Conservation (phyloP, 2,329 filamentous ascomycete genomes). For the Colletotrichum tamarilloi region DNA sequence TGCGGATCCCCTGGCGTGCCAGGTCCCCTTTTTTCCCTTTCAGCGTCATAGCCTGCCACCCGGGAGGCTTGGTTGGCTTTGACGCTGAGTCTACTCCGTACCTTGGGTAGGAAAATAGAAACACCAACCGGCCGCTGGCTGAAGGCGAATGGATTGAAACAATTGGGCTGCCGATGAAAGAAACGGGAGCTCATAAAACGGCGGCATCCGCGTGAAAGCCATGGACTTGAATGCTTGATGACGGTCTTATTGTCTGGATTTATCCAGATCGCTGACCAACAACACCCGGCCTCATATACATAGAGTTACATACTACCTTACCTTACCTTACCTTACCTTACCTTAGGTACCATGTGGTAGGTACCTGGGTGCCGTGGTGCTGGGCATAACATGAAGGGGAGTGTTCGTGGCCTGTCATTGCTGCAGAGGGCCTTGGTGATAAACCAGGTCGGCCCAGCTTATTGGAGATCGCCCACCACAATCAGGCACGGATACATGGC, state of each 20-base stretch:
- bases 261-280: not conserved
- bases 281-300: not conserved
- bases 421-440: not conserved
- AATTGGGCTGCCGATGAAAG: slow-evolving; percentile 1
- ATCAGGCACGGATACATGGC: not conserved
- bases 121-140: not conserved
- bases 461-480: not conserved
- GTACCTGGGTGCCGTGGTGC: no score
- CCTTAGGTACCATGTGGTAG: no score
- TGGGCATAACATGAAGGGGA: not conserved
- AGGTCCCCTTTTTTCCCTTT: slow-evolving; percentile 11
- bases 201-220: slow-evolving; percentile 1
- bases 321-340: no score
- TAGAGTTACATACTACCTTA: not conserved
- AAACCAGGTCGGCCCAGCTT: not conserved
- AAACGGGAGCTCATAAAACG: slow-evolving; percentile 14
- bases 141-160: slow-evolving; percentile 20
- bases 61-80: not conserved
- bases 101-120: not conserved
- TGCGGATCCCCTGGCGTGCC: slow-evolving; percentile 15
- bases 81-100: not conserved
- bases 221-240: slow-evolving; percentile 8
- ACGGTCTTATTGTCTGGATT: not conserved
- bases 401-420: slow-evolving; percentile 4
- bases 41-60: slow-evolving; percentile 7